Evolutionary conservation across 805 yeast genomes (phyloP), one percentile per base, ranked within the genome.

Genomic region (Kazachstania africana): DNA sequence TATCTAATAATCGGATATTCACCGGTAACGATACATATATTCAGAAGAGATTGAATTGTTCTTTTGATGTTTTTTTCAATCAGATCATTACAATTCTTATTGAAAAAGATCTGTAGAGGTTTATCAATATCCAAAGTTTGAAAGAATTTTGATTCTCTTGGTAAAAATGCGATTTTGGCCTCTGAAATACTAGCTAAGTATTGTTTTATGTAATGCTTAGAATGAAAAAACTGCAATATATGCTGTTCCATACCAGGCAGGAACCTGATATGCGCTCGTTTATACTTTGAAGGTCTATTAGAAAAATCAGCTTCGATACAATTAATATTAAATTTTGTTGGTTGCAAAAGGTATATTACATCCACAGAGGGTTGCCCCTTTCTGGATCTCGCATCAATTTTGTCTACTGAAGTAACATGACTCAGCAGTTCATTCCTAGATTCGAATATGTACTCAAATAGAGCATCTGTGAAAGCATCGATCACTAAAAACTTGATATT

Each of bases 1-100:
- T 72, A 82, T 42, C 98, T 65, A 14, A 91, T 72, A 27, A 79
- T 69, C 2, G 98, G 98, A 44, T 79, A 82, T 48, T 87, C 96
- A 10, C 93, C 93, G 1, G 91, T 74, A 8, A 79, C 49, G 6
- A 80, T 70, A 62, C 94, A 81, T 16, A 83, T 44, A 41, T 77
- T 72, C 19, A 84, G 72, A 42, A 91, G 61, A 15, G 83, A 54
- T 24, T 69, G 60, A 1, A 88, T 83, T 0, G 80, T 71, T 31
- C 55, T 56, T 13, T 65, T 59, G 12, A 83, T 63, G 35, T 78
- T 78, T 20, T 61, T 63, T 14, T 68, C 63, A 22, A 80, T 77
- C 28, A 78, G 58, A 35, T 74, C 78, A 23, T 59, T 51, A 44
- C 91, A 83, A 32, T 67, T 62, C 18, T 61, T 62, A 47, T 75